Base-by-base conservation (phyloP, 441 rosid genomes). In the Populus hybrid region DNA sequence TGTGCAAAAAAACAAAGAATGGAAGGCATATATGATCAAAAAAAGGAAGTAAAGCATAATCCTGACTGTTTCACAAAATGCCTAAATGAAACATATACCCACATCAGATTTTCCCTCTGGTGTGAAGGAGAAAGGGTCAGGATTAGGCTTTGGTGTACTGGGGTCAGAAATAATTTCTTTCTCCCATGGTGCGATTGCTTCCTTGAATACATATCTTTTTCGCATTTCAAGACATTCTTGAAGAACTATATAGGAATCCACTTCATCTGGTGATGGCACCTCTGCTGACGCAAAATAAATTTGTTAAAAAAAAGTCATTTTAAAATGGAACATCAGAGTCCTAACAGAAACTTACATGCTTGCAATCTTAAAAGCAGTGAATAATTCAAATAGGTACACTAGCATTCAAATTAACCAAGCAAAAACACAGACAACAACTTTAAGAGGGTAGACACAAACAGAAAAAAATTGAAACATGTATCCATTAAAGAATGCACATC, bases 211-310 rank as follows among this genome's bases (percentile, higher is more conserved):
- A 81, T 97, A 97, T 73, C 88, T 91, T 77, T 88, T 93, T 77
- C 99, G 83, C 90, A 92, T 67, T 83, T 93, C 93, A 81, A 97
- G 97, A 85, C 99, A 97, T 73, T 94, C 97, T 89, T 93, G 98
- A 82, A 97, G 87, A 83, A 93, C 84, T 74, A 83, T 66, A 83
- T 90, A 97, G 70, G 87, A 86, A 77, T 97, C 98, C 65, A 84
- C 86, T 87, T 94, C 98, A 89, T 97, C 99, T 0, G 89, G 82
- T 4, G 95, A 88, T 36, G 98, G 99, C 10, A 84, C 86, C 92
- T 93, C 99, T 96, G 80, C 65, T 12, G 78, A 87, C 80, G 59
- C 71, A 38, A 63, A 8, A 70, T 38, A 71, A 9, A 36, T 8
- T 35, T 46, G 23, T 23, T 2, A 2, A 20, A 32, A 69, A 0